Evolutionary conservation across 257 asterid species (phyloP).

Genomic region (Penstemon davidsonii): DNA sequence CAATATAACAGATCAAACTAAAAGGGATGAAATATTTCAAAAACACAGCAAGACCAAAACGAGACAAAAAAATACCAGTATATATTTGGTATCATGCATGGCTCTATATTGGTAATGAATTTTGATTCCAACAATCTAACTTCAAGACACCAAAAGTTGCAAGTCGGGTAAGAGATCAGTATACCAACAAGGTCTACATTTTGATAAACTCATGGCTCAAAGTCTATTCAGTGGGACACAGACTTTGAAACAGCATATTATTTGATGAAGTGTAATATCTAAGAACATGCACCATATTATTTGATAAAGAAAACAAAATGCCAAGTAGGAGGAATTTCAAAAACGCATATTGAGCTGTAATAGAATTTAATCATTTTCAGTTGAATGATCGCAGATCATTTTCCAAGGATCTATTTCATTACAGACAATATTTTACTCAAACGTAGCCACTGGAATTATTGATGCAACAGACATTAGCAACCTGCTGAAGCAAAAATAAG

Average conservation of each 20-base stretch:
- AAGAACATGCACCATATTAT: neutral
- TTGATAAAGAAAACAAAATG: neutral
- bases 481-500: neutral
- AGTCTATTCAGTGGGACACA: neutral
- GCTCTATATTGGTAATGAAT: neutral
- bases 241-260: neutral
- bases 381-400: constrained; percentile 8
- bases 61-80: neutral
- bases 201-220: neutral
- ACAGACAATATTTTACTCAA: constrained; percentile 14
- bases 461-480: constrained; percentile 6
- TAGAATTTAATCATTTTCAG: constrained; percentile 3
- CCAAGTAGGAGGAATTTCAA: neutral
- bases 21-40: constrained; percentile 4
- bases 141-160: too few relatives aligned
- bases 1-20: constrained; percentile 17
- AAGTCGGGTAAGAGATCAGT: too few relatives aligned
- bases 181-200: too few relatives aligned
- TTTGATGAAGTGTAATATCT: neutral
- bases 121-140: neutral
- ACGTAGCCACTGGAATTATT: constrained; percentile 7
- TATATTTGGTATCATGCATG: neutral
- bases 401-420: constrained; percentile 5
- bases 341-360: constrained; percentile 19
- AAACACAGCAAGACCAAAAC: constrained; percentile 5